Base-by-base conservation (phyloP, 2,329 filamentous ascomycete species). In the Hirsutella rhossiliensis region DNA sequence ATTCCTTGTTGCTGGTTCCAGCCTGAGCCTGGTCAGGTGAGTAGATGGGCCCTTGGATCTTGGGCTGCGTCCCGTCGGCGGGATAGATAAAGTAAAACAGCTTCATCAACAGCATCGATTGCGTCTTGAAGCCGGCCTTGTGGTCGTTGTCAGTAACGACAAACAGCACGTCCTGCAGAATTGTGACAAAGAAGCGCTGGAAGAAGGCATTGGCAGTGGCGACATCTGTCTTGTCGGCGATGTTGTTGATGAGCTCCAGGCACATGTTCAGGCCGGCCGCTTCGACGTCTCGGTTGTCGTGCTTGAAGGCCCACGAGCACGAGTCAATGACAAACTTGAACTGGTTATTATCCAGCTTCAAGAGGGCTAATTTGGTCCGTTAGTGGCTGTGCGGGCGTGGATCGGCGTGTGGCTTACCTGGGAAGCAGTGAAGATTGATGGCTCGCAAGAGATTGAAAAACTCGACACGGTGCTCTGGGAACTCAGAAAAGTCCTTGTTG, bases 241-340 rank as follows among this genome's bases (percentile, higher is more conserved):
- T 95, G 67, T 98, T 98, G 66, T 85, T 90, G 61, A 98, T 89
- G 51, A 98, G 74, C 67, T 98, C 92, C 53, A 95, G 79, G 63
- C 90, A 97, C 92, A 98, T 98, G 65, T 89, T 92, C 48, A 98
- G 78, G 48, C 92, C 92, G 34, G 92, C 94, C 53, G 86, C 87
- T 66, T 98, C 92, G 28, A 98, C 92, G 60, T 96, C 88, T 48
- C 92, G 85, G 67, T 98, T 98, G 69, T 98, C 92, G 65, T 98
- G 92, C 72, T 98, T 98, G 72, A 90, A 96, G n/a, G 94, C 92
- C 94, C 92, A 98, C 75, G 97, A 88, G 73, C 94, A 98, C 31
- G 90, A 94, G 64, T 98, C 92, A 53, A 98, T 97, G 56, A 98
- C 89, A 59, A 97, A 94, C 69, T 98, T 98, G 79, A 98, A 98